Evolutionary conservation across 2,329 filamentous ascomycete genomes (phyloP).

Genomic region (Xylaria sp.): DNA sequence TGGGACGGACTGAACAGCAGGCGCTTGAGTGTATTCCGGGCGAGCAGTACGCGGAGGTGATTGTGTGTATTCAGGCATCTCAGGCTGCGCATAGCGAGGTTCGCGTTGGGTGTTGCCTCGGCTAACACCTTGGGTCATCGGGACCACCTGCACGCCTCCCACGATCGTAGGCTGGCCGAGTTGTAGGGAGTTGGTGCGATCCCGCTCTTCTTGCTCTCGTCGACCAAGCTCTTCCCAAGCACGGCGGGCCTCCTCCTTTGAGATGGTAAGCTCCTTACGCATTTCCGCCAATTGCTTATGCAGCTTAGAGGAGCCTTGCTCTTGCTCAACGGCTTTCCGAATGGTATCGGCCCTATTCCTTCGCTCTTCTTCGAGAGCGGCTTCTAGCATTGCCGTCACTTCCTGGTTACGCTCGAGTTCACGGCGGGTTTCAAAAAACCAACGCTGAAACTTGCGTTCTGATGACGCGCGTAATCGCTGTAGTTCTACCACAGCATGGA

Average conservation of each 20-base stretch:
- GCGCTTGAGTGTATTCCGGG: constrained; percentile 54
- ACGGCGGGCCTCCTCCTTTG: constrained; percentile 92
- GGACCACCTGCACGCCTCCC: constrained; percentile 93
- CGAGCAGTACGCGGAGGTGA: constrained; percentile 46
- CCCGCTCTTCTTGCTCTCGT: constrained; percentile 91
- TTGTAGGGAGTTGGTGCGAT: constrained; percentile 84
- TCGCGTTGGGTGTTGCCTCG: constrained; percentile 60
- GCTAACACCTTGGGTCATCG: constrained; percentile 80
- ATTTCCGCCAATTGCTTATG: constrained; percentile 88
- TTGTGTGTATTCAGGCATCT: constrained; percentile 48
- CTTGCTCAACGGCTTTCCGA: constrained; percentile 71
- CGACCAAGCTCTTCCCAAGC: constrained; percentile 98
- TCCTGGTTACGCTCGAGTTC: constrained; percentile 90
- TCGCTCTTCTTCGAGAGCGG: constrained; percentile 78
- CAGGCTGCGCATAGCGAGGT: constrained; percentile 48
- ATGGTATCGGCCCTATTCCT: constrained; percentile 74
- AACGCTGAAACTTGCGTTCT: constrained; percentile 96
- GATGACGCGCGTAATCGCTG: constrained; percentile 94
- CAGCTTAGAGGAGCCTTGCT: constrained; percentile 73
- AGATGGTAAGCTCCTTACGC: constrained; percentile 91
- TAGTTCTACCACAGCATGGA: constrained; percentile 96
- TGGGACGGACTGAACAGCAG: constrained; percentile 55
- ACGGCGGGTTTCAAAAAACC: constrained; percentile 94
- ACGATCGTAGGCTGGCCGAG: constrained; percentile 89
- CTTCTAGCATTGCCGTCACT: constrained; percentile 81